Evolutionary conservation across 1,284 basidiomycete species (phyloP).

Genomic region (Caloboletus inedulis): DNA sequence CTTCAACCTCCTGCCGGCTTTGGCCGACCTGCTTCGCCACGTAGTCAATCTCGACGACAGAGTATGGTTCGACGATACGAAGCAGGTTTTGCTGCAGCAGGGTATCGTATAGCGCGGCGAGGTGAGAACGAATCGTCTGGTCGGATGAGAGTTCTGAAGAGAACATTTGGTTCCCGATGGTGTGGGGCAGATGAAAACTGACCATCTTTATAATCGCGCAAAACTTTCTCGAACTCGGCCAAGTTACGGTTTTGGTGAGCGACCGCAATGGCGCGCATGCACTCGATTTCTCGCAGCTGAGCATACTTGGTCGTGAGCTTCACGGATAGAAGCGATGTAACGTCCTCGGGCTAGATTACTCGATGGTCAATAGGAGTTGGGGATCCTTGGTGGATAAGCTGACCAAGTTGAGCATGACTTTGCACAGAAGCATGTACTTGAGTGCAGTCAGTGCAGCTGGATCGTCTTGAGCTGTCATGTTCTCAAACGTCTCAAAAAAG

Average conservation of each 20-base stretch:
- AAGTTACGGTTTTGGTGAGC: slow-evolving; percentile 92
- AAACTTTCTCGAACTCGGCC: slow-evolving; percentile 83
- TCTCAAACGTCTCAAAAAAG: slow-evolving; percentile 96
- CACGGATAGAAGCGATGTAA: slow-evolving; percentile 79
- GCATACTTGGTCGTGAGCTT: slow-evolving; percentile 89
- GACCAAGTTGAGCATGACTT: slow-evolving; percentile 95
- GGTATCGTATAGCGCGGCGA: slow-evolving; percentile 92
- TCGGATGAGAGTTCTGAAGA: slow-evolving; percentile 86
- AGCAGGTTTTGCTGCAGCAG: slow-evolving; percentile 93
- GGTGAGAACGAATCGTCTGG: slow-evolving; percentile 90
- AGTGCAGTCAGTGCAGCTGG: slow-evolving; percentile 78
- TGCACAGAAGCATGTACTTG: slow-evolving; percentile 98
- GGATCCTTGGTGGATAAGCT: slow-evolving; percentile 24
- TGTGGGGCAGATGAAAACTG: slow-evolving; percentile 17
- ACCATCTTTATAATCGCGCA: slow-evolving; percentile 89
- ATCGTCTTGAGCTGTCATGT: slow-evolving; percentile 68
- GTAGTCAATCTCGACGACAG: slow-evolving; percentile 86
- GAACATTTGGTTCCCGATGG: background rate
- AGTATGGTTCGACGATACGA: slow-evolving; percentile 94
- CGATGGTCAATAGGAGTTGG: background rate
- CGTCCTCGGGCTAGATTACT: slow-evolving; percentile 81
- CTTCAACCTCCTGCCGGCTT: slow-evolving; percentile 88
- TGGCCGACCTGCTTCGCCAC: slow-evolving; percentile 90
- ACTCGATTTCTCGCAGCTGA: slow-evolving; percentile 81
- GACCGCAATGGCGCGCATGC: slow-evolving; percentile 91